Evolutionary conservation across 2,329 filamentous ascomycete species (phyloP).

Genomic region (Westerdykella ornata): DNA sequence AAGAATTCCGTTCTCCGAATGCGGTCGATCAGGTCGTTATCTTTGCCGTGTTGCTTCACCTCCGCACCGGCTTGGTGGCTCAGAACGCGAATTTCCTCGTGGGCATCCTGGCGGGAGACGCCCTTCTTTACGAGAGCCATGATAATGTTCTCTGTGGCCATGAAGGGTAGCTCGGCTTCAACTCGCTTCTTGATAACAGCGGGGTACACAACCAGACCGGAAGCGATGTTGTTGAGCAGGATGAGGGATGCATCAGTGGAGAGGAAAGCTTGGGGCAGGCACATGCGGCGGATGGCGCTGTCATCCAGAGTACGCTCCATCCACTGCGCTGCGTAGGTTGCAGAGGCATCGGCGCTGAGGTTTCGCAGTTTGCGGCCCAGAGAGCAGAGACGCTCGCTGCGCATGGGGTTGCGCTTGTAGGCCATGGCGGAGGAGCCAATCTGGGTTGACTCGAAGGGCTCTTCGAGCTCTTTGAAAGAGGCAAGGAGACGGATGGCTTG

Average conservation of each 20-base stretch:
- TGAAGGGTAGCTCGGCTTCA: constrained; percentile 76
- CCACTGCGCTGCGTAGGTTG: constrained; percentile 68
- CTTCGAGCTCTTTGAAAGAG: constrained; percentile 74
- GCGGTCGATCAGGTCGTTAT: constrained; percentile 75
- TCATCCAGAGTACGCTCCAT: constrained; percentile 75
- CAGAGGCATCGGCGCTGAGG: constrained; percentile 51
- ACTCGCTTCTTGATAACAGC: constrained; percentile 61
- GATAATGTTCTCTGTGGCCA: constrained; percentile 56
- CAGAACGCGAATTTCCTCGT: constrained; percentile 78
- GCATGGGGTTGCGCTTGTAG: constrained; percentile 58
- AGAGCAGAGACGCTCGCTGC: constrained; percentile 55
- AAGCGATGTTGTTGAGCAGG: constrained; percentile 67
- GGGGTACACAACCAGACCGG: constrained; percentile 69
- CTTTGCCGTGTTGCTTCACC: constrained; percentile 64
- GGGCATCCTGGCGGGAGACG: constrained; percentile 68
- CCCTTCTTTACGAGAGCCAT: constrained; percentile 68
- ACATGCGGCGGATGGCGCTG: constrained; percentile 57
- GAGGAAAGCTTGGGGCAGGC: constrained; percentile 45
- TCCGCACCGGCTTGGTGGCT: constrained; percentile 66
- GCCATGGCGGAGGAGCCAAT: constrained; percentile 45
- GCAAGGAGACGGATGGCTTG: constrained; percentile 69
- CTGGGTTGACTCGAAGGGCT: constrained; percentile 74
- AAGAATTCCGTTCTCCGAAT: constrained; percentile 72
- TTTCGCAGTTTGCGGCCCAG: constrained; percentile 52
- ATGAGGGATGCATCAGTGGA: constrained; percentile 54